phyloP scores from a whole-genome alignment of 1,284 basidiomycete species.

The Dichomitus squalens region DNA sequence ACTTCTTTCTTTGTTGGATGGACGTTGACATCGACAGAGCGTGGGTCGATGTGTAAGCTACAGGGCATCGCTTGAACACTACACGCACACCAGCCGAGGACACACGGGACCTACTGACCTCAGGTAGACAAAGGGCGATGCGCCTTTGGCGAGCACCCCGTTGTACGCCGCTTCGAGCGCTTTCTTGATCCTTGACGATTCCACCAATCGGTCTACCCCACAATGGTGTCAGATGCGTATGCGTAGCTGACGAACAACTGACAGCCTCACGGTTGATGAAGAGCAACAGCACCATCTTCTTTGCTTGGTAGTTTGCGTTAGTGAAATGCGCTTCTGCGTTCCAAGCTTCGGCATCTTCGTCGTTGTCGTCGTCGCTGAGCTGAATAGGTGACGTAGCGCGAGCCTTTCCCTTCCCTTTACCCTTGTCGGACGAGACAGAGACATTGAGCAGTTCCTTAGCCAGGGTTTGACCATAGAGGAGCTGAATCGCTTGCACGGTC shows the following conservation, averaged over 20 bases:
- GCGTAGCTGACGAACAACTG: too few relatives aligned
- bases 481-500: conserved; percentile 72
- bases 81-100: not conserved
- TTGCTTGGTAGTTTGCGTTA: conserved; percentile 88
- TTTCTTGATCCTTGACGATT: conserved; percentile 85
- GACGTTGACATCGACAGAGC: conserved; percentile 95
- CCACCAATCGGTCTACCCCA: conserved; percentile 85
- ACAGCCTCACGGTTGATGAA: conserved; percentile 94
- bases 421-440: conserved; percentile 40
- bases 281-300: conserved; percentile 85
- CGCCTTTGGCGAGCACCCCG: conserved; percentile 88
- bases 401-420: conserved; percentile 1
- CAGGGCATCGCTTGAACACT: not conserved
- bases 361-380: conserved; percentile 29
- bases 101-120: conserved; percentile 53
- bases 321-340: conserved; percentile 79
- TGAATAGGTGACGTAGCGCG: conserved; percentile 1
- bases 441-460: conserved; percentile 80
- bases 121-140: conserved; percentile 90
- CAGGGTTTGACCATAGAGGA: conserved; percentile 83
- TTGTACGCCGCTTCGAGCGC: conserved; percentile 89
- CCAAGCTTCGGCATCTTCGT: conserved; percentile 48
- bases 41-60: conserved; percentile 84
- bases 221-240: not conserved
- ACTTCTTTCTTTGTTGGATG: conserved; percentile 98